These are phyloP conservation scores for Candida coquimbonensis DNA, from an alignment of 805 yeast species.

Conservation along the genomic window DNA sequence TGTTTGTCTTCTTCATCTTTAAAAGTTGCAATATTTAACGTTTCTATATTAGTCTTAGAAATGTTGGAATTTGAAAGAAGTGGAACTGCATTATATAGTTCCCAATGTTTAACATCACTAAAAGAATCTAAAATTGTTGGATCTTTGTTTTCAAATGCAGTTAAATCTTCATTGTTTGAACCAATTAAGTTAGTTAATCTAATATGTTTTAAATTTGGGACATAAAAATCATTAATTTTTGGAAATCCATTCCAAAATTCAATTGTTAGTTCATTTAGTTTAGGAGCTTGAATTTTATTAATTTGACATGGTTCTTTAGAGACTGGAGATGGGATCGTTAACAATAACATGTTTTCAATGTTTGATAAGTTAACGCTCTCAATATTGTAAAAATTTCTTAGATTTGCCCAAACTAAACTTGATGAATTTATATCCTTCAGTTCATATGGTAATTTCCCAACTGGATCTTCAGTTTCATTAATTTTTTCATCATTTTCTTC, in stretches of 20 bases:
- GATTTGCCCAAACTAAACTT: slow-evolving; percentile 5
- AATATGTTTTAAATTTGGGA: slow-evolving; percentile 5
- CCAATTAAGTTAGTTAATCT: slow-evolving; percentile 6
- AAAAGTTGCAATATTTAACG: slow-evolving; percentile 3
- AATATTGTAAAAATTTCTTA: slow-evolving; percentile 3
- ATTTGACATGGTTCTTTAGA: neutral
- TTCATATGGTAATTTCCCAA: neutral
- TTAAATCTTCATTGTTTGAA: neutral
- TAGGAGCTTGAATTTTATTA: slow-evolving; percentile 1
- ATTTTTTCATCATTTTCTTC: neutral
- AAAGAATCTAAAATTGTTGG: neutral
- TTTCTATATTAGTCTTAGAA: neutral
- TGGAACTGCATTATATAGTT: slow-evolving; percentile 1
- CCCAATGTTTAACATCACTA: slow-evolving; percentile 5
- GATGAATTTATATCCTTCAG: neutral
- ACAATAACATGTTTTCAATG: slow-evolving; percentile 5
- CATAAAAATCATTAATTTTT: neutral
- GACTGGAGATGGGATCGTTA: slow-evolving; percentile 1
- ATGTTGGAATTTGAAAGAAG: neutral
- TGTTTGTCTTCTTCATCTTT: slow-evolving; percentile 4
- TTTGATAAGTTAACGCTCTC: neutral
- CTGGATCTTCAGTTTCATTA: neutral
- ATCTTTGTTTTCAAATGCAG: neutral
- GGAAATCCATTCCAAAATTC: slow-evolving; percentile 6
- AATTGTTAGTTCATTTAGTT: slow-evolving; percentile 5